A percentile compares a stretch with the other conserved stretches of the same genome.
phyloP scores from a whole-genome alignment of 768 basidiomycete species.

The Russula compacta region DNA sequence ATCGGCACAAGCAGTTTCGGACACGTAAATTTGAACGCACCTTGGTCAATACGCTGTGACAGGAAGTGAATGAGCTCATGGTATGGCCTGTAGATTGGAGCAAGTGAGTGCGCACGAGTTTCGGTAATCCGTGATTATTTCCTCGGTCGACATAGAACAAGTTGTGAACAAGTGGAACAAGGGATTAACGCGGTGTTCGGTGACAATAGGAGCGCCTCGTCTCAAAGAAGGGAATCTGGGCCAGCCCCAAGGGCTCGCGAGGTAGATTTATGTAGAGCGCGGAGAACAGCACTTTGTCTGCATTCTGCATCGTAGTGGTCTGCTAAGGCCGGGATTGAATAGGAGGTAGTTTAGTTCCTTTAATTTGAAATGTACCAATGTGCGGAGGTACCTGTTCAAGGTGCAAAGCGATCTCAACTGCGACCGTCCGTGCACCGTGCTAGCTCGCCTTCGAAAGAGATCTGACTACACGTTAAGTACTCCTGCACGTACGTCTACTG shows the following conservation, averaged over 20 bases:
- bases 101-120: slow-evolving; percentile 1
- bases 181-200: neutral
- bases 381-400: no score
- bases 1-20: neutral
- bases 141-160: neutral
- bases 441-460: no score
- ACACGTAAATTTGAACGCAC: neutral
- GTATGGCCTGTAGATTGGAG: neutral
- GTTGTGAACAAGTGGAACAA: neutral
- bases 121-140: neutral
- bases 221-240: neutral
- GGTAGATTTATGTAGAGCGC: neutral
- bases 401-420: no score
- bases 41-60: neutral
- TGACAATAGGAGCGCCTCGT: no score
- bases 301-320: no score
- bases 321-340: no score
- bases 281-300: no score
- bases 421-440: no score
- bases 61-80: neutral
- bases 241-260: no score
- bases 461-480: neutral
- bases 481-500: no score
- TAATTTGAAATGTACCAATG: no score
- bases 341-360: no score